Evolutionary conservation across 495 filamentous ascomycete genomes (phyloP).

Genomic region (Aspergillus coremiiformis): DNA sequence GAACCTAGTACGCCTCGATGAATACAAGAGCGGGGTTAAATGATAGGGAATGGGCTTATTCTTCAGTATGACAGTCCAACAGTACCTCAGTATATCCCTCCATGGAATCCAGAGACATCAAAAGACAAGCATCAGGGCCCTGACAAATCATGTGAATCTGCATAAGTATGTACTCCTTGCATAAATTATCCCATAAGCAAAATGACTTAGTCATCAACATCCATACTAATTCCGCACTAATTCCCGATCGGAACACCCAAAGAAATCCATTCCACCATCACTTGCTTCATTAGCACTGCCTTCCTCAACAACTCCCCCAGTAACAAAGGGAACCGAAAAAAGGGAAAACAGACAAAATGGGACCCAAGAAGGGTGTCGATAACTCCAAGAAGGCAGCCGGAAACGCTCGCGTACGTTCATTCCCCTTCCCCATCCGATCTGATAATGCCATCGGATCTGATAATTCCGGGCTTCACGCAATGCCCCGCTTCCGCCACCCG

Average conservation of each 20-base stretch:
- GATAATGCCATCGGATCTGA: background rate
- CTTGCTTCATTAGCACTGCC: background rate
- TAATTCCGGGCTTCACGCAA: conserved; percentile 14
- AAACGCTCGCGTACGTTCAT: conserved; percentile 55
- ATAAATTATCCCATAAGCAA: background rate
- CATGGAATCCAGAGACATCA: too few species aligned
- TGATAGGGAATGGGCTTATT: background rate
- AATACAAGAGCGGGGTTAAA: background rate
- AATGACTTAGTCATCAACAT: background rate
- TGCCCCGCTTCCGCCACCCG: conserved; percentile 25
- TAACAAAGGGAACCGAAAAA: background rate
- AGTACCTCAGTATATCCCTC: too few species aligned
- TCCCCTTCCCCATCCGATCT: background rate
- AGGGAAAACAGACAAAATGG: conserved; percentile 22
- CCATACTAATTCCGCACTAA: background rate
- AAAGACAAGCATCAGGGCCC: background rate
- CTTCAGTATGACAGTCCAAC: background rate
- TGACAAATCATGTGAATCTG: background rate
- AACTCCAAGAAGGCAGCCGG: conserved; percentile 86
- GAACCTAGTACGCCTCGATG: background rate
- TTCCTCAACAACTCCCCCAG: background rate
- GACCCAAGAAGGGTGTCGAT: conserved; percentile 61
- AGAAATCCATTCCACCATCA: background rate
- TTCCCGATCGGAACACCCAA: background rate
- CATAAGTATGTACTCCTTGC: background rate